Conservation (phyloP, 805 yeast species). For the Nematodospora valgi region DNA sequence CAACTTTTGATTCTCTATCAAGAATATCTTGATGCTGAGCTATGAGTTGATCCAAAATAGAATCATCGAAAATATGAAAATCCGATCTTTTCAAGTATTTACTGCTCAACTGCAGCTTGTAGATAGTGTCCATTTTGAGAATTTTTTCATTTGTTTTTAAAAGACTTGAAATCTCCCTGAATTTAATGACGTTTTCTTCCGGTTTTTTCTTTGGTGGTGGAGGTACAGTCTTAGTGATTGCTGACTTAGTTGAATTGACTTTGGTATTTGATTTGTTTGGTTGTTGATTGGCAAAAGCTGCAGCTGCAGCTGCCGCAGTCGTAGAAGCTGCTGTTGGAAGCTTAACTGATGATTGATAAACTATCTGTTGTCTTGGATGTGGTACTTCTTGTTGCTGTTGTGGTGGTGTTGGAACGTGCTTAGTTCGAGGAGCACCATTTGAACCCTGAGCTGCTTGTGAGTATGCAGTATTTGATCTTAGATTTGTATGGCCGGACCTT, state of each 20-base stretch:
- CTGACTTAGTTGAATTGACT: neutral
- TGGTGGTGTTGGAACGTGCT: neutral
- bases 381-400: neutral
- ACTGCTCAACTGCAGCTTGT: constrained; percentile 34
- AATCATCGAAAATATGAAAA: constrained; percentile 24
- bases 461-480: constrained; percentile 7
- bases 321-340: constrained; percentile 9
- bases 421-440: no score
- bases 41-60: constrained; percentile 30
- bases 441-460: neutral
- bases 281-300: constrained; percentile 4
- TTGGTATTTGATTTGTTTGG: constrained; percentile 5
- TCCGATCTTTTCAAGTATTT: constrained; percentile 16
- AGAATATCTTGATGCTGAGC: constrained; percentile 18
- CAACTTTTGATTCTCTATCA: constrained; percentile 22
- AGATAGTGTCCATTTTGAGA: constrained; percentile 35
- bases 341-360: no score
- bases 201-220: constrained; percentile 9
- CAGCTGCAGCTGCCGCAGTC: constrained; percentile 10
- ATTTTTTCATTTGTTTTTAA: constrained; percentile 35
- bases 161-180: constrained; percentile 31
- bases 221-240: neutral
- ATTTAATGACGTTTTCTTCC: constrained; percentile 16
- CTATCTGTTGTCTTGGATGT: neutral
- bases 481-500: constrained; percentile 1